Conservation (phyloP, 345 rosid genomes). For the Moricandia arvensis region DNA sequence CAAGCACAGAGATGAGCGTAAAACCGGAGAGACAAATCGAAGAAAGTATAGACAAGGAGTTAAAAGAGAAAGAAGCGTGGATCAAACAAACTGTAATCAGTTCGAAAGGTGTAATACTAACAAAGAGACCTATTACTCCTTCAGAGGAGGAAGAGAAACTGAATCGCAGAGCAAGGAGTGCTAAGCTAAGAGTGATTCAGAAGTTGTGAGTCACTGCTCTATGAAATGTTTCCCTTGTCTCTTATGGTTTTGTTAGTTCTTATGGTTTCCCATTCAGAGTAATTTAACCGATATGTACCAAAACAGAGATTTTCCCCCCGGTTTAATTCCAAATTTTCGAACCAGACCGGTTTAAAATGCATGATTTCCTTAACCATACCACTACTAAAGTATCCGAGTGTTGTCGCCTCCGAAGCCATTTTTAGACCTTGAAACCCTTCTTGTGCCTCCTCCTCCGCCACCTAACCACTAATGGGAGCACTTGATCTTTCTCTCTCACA, state of each 20-base stretch:
- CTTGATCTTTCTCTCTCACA: conserved; percentile 34
- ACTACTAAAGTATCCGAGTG: conserved; percentile 3
- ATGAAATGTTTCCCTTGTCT: not conserved
- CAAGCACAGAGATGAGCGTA: conserved; percentile 22
- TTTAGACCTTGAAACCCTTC: conserved; percentile 1
- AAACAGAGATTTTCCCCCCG: not conserved
- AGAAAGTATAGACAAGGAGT: conserved; percentile 19
- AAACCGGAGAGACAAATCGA: conserved; percentile 26
- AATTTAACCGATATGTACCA: not conserved
- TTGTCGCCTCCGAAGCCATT: conserved; percentile 17
- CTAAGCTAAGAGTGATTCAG: conserved; percentile 84
- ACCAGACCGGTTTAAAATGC: conserved; percentile 18
- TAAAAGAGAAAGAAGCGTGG: conserved; percentile 51
- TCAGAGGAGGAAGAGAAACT: conserved; percentile 75
- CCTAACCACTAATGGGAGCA: conserved; percentile 38
- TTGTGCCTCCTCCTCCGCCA: not conserved
- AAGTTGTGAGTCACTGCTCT: conserved; percentile 37
- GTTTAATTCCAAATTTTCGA: not conserved
- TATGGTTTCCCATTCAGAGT: not conserved
- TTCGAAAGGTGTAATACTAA: conserved; percentile 62
- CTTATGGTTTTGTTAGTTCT: not conserved
- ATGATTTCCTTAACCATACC: not conserved
- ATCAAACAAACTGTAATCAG: conserved; percentile 61
- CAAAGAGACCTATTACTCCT: conserved; percentile 89
- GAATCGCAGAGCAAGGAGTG: conserved; percentile 79